Evolutionary conservation across 768 basidiomycete genomes (phyloP).

Genomic region (Macrolepiota dolichaula): DNA sequence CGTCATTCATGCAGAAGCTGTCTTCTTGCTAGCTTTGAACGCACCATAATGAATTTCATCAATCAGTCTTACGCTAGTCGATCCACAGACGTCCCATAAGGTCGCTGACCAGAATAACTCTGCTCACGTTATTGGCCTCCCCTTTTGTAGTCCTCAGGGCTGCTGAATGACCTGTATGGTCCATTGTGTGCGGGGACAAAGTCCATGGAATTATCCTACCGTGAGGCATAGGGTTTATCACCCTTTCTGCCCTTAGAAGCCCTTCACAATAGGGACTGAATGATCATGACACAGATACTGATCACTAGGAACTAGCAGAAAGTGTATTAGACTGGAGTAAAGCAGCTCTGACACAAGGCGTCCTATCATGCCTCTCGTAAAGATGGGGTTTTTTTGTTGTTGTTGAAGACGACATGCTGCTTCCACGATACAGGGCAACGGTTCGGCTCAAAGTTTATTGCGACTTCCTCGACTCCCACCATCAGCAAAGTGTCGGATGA

Average conservation of each 20-base stretch:
- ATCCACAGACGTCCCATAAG: background rate
- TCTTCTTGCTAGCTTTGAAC: background rate
- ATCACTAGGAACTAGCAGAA: background rate
- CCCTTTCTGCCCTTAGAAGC: background rate
- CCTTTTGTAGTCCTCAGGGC: background rate
- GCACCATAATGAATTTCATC: background rate
- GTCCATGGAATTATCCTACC: background rate
- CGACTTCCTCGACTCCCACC: background rate
- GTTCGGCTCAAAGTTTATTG: background rate
- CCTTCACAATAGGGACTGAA: background rate
- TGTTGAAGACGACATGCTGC: background rate
- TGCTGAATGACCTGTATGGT: background rate
- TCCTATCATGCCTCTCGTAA: background rate
- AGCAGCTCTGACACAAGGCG: background rate
- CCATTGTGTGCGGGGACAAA: background rate
- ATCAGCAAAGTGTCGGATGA: constrained; percentile 6
- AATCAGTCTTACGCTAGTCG: background rate
- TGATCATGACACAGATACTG: background rate
- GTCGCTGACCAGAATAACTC: background rate
- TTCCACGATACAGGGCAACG: background rate
- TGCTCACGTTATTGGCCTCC: background rate
- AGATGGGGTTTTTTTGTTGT: background rate
- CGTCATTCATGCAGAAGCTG: background rate
- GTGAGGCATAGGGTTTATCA: background rate
- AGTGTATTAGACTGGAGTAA: background rate